phyloP scores from a whole-genome alignment of 2,329 filamentous ascomycete species.

The Diplocarpon rosae region DNA sequence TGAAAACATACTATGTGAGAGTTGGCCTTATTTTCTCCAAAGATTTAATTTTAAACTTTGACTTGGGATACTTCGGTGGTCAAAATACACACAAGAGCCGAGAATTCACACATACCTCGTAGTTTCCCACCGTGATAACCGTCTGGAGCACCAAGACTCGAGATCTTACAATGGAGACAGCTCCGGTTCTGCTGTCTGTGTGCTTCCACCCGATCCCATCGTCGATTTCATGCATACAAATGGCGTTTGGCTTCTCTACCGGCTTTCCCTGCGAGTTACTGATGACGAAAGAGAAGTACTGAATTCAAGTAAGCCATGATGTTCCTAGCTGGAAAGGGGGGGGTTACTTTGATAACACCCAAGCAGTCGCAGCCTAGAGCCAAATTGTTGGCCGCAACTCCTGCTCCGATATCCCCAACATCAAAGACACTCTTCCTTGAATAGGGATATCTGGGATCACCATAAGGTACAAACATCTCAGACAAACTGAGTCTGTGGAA shows the following conservation, averaged over 20 bases:
- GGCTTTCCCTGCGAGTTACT: conserved; percentile 43
- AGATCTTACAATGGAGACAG: conserved; percentile 17
- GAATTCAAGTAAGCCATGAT: conserved; percentile 14
- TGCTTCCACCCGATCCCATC: conserved; percentile 62
- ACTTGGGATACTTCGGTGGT: too few relatives aligned
- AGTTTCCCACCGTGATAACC: conserved; percentile 49
- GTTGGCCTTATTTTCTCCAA: too few relatives aligned
- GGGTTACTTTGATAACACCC: conserved; percentile 47
- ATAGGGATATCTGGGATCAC: conserved; percentile 49
- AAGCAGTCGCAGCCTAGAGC: conserved; percentile 58
- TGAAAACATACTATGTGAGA: conserved; percentile 35
- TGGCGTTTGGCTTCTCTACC: conserved; percentile 43
- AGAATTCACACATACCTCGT: conserved; percentile 33
- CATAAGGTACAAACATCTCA: conserved; percentile 56
- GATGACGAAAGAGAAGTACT: conserved; percentile 44
- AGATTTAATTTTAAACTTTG: too few relatives aligned
- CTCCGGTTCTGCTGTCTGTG: conserved; percentile 40
- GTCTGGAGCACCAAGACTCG: conserved; percentile 21
- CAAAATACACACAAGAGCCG: too few relatives aligned
- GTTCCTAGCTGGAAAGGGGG: background rate
- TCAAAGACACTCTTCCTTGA: conserved; percentile 60
- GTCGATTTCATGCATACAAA: conserved; percentile 61
- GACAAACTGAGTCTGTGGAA: conserved; percentile 47
- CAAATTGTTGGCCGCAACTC: conserved; percentile 55
- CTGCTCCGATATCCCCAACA: conserved; percentile 55